Evolutionary conservation across 192 early-diverging fungal genomes (phyloP).

Genomic region (Endogone sp.): DNA sequence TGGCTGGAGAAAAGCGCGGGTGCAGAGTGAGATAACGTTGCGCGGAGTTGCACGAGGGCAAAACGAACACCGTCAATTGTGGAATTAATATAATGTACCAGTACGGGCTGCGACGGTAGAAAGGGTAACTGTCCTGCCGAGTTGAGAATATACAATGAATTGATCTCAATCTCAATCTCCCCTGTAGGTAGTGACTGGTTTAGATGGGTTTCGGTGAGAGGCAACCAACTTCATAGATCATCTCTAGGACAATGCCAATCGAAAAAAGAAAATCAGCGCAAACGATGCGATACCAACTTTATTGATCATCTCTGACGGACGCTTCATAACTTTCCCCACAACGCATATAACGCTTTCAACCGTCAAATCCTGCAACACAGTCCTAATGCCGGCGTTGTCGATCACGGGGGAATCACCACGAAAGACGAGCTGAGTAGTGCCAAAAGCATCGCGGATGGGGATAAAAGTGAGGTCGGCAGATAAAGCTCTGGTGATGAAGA

Average conservation of each 20-base stretch:
- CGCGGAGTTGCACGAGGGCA: conserved; percentile 8
- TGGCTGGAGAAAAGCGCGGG: conserved; percentile 48
- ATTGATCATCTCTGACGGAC: conserved; percentile 48
- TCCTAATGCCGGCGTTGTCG: conserved; percentile 9
- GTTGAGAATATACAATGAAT: conserved; percentile 62
- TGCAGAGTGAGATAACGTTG: conserved; percentile 10
- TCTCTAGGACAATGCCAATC: neutral
- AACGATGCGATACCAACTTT: conserved; percentile 22
- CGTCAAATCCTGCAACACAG: conserved; percentile 47
- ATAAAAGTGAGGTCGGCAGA: conserved; percentile 74
- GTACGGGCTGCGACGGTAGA: conserved; percentile 41
- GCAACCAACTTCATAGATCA: neutral
- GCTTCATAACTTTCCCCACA: conserved; percentile 55
- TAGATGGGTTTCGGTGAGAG: neutral
- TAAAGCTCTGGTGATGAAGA: conserved; percentile 60
- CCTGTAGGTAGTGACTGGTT: conserved; percentile 41
- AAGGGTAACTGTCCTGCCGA: conserved; percentile 62
- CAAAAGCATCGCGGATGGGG: conserved; percentile 72
- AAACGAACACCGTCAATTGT: conserved; percentile 15
- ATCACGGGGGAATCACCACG: conserved; percentile 15
- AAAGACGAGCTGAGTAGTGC: conserved; percentile 70
- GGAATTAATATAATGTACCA: conserved; percentile 29
- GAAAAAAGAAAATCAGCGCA: neutral
- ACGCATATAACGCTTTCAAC: conserved; percentile 73
- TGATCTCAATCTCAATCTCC: conserved; percentile 69